These are phyloP conservation scores for Aspergillus uvarum DNA, from an alignment of 2,329 filamentous ascomycete genomes.

Conservation along the genomic window DNA sequence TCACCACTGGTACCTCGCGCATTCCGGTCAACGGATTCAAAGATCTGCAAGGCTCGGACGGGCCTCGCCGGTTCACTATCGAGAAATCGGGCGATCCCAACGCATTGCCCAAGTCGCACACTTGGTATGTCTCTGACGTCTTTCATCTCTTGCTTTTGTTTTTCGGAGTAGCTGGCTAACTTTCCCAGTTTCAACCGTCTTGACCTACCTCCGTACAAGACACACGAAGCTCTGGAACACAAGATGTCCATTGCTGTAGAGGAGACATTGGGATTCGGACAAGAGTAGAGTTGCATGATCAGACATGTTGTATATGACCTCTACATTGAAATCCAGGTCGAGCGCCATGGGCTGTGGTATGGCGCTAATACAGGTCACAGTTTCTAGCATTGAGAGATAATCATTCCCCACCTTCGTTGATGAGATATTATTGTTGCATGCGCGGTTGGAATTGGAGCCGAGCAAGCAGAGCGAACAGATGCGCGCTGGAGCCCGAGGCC, in stretches of 20 bases:
- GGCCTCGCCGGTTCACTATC: slow-evolving; percentile 92
- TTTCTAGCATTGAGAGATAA: neutral
- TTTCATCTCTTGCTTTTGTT: neutral
- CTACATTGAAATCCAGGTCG: slow-evolving; percentile 6
- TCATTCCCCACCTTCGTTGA: neutral
- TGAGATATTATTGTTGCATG: neutral
- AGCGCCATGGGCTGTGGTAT: neutral
- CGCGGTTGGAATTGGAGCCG: neutral
- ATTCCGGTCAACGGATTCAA: slow-evolving; percentile 99
- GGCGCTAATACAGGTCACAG: neutral
- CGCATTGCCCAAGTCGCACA: slow-evolving; percentile 95
- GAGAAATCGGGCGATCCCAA: slow-evolving; percentile 91
- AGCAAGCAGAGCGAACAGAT: neutral
- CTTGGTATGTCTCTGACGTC: slow-evolving; percentile 68
- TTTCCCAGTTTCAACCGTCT: slow-evolving; percentile 84
- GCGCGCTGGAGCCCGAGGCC: neutral
- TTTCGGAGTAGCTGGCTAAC: slow-evolving; percentile 2
- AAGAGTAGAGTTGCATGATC: slow-evolving; percentile 65
- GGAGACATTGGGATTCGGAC: slow-evolving; percentile 97
- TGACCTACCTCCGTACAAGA: slow-evolving; percentile 91
- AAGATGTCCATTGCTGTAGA: slow-evolving; percentile 97
- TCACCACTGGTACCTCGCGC: slow-evolving; percentile 94
- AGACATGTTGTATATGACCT: slow-evolving; percentile 14
- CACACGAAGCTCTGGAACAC: slow-evolving; percentile 75
- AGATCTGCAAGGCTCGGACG: slow-evolving; percentile 95